Base-by-base conservation (phyloP, 164 flowering plant genomes). In the Berberis vulgaris region DNA sequence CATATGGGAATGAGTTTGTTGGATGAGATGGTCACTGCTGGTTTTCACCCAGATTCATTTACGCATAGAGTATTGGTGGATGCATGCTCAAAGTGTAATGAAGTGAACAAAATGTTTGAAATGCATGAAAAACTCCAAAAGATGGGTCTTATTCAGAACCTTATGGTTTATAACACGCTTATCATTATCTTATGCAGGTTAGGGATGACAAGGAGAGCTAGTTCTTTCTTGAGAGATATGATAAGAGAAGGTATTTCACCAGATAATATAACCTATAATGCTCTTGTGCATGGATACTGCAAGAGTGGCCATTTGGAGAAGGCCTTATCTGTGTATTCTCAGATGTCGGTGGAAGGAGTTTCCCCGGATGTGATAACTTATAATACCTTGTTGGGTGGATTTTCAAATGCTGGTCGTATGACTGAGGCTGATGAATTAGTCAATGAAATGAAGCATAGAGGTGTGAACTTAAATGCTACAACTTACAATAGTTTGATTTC, bases 131-230 rank as follows among this genome's bases (percentile, higher is more conserved):
- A 57, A 57, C 85, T 94, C 59, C 66, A 83, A 13, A 57, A 9
- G 6, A 78, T 84, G 84, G 96, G 96, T 43, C 81, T 94, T 57
- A 53, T 73, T 59, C 78, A 76, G 59, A 64, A 80, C 66, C 72
- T 7, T 46, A 63, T 13, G 55, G 80, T 71, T 59, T 89, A 79
- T 70, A 87, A 91, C 68, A 76, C 75, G 57, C 87, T 94, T 13
- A 85, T 91, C 12, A 63, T 64, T 39, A 68, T 67, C 63, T 76
- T 94, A 42, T 91, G 96, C 75, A 77, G 79, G 59, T 81, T 77
- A 44, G 88, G 92, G 61, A 91, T 91, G 97, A 87, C 93, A 39
- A 75, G 74, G 53, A 81, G 75, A 70, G 97, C 97, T 50, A 69
- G 74, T 66, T 41, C 59, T 65, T 79, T 82, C 9, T 62, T 88